Base-by-base conservation (phyloP, 305 asterid genomes). In the Fraxinus dipetala region DNA sequence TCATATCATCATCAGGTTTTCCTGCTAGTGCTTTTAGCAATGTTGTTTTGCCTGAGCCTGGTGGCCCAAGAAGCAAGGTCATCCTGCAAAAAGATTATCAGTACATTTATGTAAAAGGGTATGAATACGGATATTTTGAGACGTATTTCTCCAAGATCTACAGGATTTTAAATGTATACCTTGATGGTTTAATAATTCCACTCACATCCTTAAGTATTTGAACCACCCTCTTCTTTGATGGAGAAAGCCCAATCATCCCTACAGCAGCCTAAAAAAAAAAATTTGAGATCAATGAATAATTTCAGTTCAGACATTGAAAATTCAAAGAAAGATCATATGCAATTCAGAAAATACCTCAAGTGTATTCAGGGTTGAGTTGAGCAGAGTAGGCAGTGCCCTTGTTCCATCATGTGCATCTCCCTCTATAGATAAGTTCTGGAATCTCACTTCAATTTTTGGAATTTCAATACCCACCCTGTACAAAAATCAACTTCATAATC, bases 11-110 rank as follows among this genome's bases (percentile, higher is more conserved):
- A 69, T 94, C 97, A 3, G 88, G 77, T 74, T 90, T 92, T 77
- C 96, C 98, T 10, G 98, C 91, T 59, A 94, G 84, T 36, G 98
- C 93, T 85, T 89, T 88, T 4, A 94, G 84, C 78, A 94, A 79
- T 26, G 97, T 93, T n/a, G 98, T 93, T 85, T 94, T 94, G 34
- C 98, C 98, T 3, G 98, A 92, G 82, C 96, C 93, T 26, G 98
- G 98, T 78, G 98, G 98, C 28, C 98, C 98, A 3, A 94, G 92
- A 56, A 94, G 96, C 75, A 94, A 88, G 5, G 97, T 84, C 97
- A 93, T 89, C 89, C 98, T 94, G 88, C 79, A 82, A 87, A 72
- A 36, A 74, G 28, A 54, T 72, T 4, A 40, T 28, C 45, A 8
- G 22, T 22, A 14, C 61, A 40, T 56, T 51, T 14, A 30, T 8